Conservation (phyloP, 306 rosid species). For the Begonia fuchsioides region DNA sequence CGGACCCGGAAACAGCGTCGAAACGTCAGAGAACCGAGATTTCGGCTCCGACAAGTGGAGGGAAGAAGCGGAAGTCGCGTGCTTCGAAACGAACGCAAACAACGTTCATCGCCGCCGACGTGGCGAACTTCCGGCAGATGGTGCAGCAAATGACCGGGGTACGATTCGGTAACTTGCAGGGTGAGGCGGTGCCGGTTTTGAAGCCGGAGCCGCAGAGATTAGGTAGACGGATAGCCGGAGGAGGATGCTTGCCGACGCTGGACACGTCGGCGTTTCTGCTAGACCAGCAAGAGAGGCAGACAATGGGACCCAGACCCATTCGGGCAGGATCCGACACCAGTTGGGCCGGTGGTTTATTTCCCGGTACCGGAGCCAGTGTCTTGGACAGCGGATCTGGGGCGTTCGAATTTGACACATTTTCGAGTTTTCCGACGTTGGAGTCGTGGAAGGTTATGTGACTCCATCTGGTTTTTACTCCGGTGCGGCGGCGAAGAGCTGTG, state of each 20-base stretch:
- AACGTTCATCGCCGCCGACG: conserved; percentile 81
- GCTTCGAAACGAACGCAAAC: conserved; percentile 74
- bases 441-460: conserved; percentile 89
- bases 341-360: conserved; percentile 15
- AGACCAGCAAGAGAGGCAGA: conserved; percentile 32
- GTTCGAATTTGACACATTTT: conserved; percentile 48
- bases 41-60: conserved; percentile 18
- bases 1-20: conserved; percentile 38
- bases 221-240: conserved; percentile 11
- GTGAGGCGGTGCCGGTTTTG: conserved; percentile 25
- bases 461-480: not conserved
- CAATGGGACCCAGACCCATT: conserved; percentile 7
- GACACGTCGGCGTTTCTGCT: conserved; percentile 73
- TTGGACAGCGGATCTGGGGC: conserved; percentile 21
- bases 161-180: conserved; percentile 18
- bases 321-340: conserved; percentile 12
- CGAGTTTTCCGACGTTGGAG: conserved; percentile 76
- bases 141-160: conserved; percentile 92
- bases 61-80: conserved; percentile 56
- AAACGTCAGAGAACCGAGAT: conserved; percentile 13
- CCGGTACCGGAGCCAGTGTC: conserved; percentile 9
- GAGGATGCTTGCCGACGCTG: conserved; percentile 56
- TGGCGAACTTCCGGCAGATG: conserved; percentile 81
- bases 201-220: conserved; percentile 75
- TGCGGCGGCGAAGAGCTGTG: too few relatives aligned